phyloP scores from a whole-genome alignment of 2,329 filamentous ascomycete species.

The Trichoderma pleuroti region DNA sequence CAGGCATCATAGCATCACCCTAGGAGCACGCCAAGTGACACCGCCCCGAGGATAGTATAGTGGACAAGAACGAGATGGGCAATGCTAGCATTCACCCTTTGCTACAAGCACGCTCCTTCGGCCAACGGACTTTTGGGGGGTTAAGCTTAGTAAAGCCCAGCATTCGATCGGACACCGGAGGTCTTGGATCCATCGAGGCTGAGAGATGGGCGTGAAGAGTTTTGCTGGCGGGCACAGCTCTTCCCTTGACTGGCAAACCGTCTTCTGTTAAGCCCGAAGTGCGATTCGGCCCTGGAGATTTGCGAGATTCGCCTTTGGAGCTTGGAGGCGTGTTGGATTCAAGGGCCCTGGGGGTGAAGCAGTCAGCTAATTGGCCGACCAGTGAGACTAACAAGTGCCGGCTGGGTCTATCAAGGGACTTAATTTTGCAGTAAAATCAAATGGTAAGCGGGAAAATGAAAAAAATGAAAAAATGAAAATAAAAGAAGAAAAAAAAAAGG shows the following conservation, averaged over 20 bases:
- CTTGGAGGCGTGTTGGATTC: background rate
- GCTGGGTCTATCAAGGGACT: background rate
- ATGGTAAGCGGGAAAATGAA: background rate
- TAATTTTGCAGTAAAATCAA: background rate
- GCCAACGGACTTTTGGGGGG: background rate
- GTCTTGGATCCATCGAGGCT: background rate
- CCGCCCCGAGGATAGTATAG: background rate
- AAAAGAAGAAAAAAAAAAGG: background rate
- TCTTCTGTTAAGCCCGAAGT: background rate
- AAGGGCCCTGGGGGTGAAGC: background rate
- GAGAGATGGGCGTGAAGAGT: background rate
- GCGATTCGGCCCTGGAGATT: background rate
- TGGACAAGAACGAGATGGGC: background rate
- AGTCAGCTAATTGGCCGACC: background rate
- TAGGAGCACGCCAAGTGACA: background rate
- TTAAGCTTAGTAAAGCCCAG: conserved; percentile 12
- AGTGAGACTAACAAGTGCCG: background rate
- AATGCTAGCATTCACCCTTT: background rate
- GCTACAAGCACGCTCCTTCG: no score
- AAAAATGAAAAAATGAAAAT: background rate
- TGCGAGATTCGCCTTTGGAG: background rate
- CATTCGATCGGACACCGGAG: conserved; percentile 1
- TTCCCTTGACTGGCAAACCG: background rate
- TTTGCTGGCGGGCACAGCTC: background rate
- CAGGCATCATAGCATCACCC: background rate